Evolutionary conservation across 768 basidiomycete species (phyloP), one percentile per base, ranked within the genome.

Genomic region (Agrocybe pediades): DNA sequence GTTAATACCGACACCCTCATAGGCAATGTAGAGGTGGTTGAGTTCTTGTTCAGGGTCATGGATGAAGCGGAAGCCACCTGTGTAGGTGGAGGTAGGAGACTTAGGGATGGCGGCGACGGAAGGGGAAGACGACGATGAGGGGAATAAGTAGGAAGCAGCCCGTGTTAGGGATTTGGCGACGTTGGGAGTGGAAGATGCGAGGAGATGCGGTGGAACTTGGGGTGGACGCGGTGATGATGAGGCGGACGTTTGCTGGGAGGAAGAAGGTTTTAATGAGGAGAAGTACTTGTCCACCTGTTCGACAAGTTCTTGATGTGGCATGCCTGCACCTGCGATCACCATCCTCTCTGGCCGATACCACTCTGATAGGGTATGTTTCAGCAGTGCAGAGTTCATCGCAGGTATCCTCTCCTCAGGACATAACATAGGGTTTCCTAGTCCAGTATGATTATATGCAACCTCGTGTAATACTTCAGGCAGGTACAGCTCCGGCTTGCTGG

Each of bases 321-420:
- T 88, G 9, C 97, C 97, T 0, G 92, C 89, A 9, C 93, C 95
- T 5, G 96, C 94, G 51, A 98, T 80, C 36, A 98, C 95, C 84
- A 99, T 97, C 49, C 92, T 77, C 65, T 98, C 96, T 0, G 97
- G 96, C 46, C 84, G 76, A 68, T 93, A 98, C 95, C 94, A 97
- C 36, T 86, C 82, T 50, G 74, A 73, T 76, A 90, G 85, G 55
- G 78, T 88, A 5, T 77, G 72, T 45, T 81, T 77, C 53, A 98
- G 77, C 20, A 82, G 71, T 40, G 77, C 68, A 24, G 77, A 75
- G 55, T 88, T 84, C 47, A 98, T 84, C 44, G 71, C 57, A 46
- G 84, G 74, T 64, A 97, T 82, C 39, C 90, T 84, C 19, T 95
- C 88, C 56, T 90, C 88, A 0, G 92, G 92, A 66, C 95, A 97